phyloP scores from a whole-genome alignment of 305 asterid species.

The Fraxinus sp. region DNA sequence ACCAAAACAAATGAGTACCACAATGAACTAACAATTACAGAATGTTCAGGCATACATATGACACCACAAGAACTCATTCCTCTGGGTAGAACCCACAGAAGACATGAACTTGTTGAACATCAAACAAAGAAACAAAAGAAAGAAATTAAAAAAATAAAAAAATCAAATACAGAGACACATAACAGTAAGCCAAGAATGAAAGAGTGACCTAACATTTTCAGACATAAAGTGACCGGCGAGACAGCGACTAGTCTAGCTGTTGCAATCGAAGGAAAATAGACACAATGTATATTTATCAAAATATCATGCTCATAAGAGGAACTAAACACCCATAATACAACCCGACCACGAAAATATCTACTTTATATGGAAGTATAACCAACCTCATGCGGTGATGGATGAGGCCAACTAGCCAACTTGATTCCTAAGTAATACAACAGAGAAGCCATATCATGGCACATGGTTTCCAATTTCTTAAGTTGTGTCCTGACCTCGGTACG shows the following conservation, averaged over 20 bases:
- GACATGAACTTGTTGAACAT: background rate
- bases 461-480: constrained; percentile 56
- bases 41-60: background rate
- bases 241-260: background rate
- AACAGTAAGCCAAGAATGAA: background rate
- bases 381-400: constrained; percentile 64
- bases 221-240: background rate
- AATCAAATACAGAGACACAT: background rate
- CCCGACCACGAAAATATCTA: background rate
- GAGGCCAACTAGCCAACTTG: constrained; percentile 44
- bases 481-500: constrained; percentile 66
- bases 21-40: background rate
- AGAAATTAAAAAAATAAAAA: too few species aligned
- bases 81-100: background rate
- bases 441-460: constrained; percentile 68
- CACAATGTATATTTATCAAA: background rate
- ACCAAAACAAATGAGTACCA: background rate
- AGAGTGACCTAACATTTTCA: background rate
- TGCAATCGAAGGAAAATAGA: background rate
- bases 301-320: background rate
- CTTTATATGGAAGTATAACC: constrained; percentile 5
- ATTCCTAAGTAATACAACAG: constrained; percentile 65
- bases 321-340: background rate
- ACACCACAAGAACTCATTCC: background rate
- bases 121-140: background rate